phyloP scores from a whole-genome alignment of 805 yeast genomes.

The Zygotorulaspora danielsina region DNA sequence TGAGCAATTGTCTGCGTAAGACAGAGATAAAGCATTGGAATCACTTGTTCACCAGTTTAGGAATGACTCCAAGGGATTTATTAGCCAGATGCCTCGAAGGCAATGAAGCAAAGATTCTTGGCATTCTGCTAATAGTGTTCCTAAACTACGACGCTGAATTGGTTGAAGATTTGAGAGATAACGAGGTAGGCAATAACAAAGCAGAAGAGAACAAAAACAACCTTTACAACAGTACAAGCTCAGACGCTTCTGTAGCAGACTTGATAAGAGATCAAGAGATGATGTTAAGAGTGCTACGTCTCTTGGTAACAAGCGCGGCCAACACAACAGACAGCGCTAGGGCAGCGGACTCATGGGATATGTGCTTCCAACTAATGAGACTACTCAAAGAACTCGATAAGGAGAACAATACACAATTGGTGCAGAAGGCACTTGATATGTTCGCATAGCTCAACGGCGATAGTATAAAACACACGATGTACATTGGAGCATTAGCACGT shows the following conservation, averaged over 20 bases:
- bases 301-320: conserved; percentile 32
- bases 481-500: too few species aligned
- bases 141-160: conserved; percentile 30
- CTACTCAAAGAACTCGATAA: conserved; percentile 30
- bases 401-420: conserved; percentile 25
- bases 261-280: conserved; percentile 30
- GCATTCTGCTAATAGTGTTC: conserved; percentile 32
- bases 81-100: conserved; percentile 31
- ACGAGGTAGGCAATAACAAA: not conserved
- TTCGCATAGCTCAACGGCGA: conserved; percentile 8
- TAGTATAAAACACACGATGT: too few species aligned
- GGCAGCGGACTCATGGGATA: conserved; percentile 35
- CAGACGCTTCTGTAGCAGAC: conserved; percentile 15
- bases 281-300: conserved; percentile 30
- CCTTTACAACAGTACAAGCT: not conserved
- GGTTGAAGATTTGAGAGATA: conserved; percentile 16
- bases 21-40: conserved; percentile 35
- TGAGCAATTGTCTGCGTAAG: conserved; percentile 35
- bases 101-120: conserved; percentile 31
- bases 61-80: conserved; percentile 33
- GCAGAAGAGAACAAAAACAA: conserved; percentile 1
- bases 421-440: conserved; percentile 25
- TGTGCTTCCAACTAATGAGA: conserved; percentile 34
- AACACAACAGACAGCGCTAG: conserved; percentile 19
- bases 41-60: conserved; percentile 22